phyloP scores from a whole-genome alignment of 73 alveolate species.

The Paramecium caudatum region DNA sequence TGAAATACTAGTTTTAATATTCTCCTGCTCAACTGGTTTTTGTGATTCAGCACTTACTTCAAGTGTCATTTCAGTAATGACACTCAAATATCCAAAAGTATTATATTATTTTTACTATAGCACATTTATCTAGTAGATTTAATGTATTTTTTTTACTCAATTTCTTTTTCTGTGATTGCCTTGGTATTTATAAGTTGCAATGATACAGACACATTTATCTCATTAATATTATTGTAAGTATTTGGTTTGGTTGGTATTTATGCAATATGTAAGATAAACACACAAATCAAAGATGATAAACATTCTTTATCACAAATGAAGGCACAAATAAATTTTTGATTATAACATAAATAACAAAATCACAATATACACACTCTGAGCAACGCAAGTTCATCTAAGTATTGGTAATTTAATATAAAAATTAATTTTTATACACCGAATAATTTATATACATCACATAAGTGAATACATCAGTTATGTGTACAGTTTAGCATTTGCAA shows the following conservation, averaged over 20 bases:
- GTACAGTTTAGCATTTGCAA: slow-evolving; percentile 10
- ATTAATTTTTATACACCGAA: too few species aligned
- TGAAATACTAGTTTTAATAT: slow-evolving; percentile 23
- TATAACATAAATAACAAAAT: too few species aligned
- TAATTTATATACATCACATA: too few species aligned
- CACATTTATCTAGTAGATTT: slow-evolving; percentile 42
- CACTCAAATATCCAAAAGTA: slow-evolving; percentile 27
- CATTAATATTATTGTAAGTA: slow-evolving; percentile 5
- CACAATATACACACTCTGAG: too few species aligned
- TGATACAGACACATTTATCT: not conserved
- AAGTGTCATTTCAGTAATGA: not conserved
- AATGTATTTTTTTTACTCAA: not conserved
- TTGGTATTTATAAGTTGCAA: not conserved
- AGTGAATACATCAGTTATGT: slow-evolving; percentile 42
- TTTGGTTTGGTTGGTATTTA: not conserved
- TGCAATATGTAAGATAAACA: not conserved
- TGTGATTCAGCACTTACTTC: slow-evolving; percentile 10
- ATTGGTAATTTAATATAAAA: too few species aligned
- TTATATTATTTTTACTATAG: not conserved
- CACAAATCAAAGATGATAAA: too few species aligned
- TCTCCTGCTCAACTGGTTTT: slow-evolving; percentile 18
- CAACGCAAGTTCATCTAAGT: too few species aligned
- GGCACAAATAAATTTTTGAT: too few species aligned
- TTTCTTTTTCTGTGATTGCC: not conserved
- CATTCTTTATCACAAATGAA: too few species aligned